phyloP scores from a whole-genome alignment of 345 rosid species.

The Gossypium ekmanianum region DNA sequence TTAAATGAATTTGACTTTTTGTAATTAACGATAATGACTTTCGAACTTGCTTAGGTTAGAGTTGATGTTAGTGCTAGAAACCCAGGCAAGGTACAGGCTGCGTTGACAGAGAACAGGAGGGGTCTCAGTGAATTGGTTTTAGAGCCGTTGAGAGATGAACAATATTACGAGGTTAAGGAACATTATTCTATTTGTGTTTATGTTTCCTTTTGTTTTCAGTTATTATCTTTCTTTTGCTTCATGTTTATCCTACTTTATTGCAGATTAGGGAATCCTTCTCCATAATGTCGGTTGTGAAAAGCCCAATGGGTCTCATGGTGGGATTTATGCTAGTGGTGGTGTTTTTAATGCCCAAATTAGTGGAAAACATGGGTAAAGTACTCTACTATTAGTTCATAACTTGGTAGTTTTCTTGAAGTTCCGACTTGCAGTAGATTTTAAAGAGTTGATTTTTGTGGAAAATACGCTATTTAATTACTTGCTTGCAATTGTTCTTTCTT shows the following conservation, averaged over 20 bases:
- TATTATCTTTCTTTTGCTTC: constrained; percentile 19
- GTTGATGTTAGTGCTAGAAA: constrained; percentile 97
- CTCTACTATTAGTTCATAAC: constrained; percentile 12
- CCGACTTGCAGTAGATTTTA: neutral
- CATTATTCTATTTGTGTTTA: constrained; percentile 8
- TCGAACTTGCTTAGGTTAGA: constrained; percentile 55
- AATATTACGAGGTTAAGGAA: constrained; percentile 74
- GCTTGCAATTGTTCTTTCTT: neutral
- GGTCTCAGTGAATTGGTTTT: constrained; percentile 76
- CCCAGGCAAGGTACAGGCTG: constrained; percentile 90
- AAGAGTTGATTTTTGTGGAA: neutral
- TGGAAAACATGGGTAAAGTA: constrained; percentile 88
- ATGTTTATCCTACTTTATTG: constrained; percentile 19
- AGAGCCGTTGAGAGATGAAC: constrained; percentile 78
- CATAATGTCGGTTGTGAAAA: constrained; percentile 72
- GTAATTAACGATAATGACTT: constrained; percentile 4
- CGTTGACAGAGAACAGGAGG: constrained; percentile 88
- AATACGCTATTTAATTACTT: neutral
- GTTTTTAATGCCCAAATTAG: constrained; percentile 90
- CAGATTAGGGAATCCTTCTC: constrained; percentile 94
- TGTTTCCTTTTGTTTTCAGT: neutral
- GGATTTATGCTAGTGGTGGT: constrained; percentile 92
- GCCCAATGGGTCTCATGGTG: constrained; percentile 98
- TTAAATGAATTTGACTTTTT: neutral
- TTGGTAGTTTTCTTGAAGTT: neutral